Base-by-base conservation (phyloP, 441 rosid genomes). In the Populus hybrid region DNA sequence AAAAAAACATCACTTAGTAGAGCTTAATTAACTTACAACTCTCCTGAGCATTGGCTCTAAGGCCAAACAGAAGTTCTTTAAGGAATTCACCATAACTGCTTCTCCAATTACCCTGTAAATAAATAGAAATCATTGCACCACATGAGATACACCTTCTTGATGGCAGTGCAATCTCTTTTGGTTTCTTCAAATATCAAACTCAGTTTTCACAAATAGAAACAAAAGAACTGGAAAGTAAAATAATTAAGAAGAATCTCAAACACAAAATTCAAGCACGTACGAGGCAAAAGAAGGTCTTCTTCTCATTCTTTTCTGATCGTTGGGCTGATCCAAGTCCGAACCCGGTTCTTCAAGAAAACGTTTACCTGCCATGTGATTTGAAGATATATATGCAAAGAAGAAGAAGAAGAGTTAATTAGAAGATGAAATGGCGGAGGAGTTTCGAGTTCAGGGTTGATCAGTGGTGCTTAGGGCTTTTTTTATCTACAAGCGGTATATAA, bases 1-100 rank as follows among this genome's bases (percentile, higher is more conserved):
- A 1, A 28, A 28, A 28, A 30, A 30, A 30, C 32, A 30, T 30
- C 3, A 38, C 46, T 38, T 2, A 38, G 46, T 10, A 38, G 46
- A 38, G 46, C 12, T 38, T 38, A 38, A 35, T 20, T 28, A 32
- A 67, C 89, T 50, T 87, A 91, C 97, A 89, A 91, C 97, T 83
- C 79, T 88, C 74, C 97, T 83, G 21, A 93, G 79, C 86, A 90
- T 12, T n/a, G 97, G 97, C 82, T 90, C 97, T 53, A 93, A 78
- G 79, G 89, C 89, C 32, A 78, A 20, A 66, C 85, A 83, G 16
- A 88, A 69, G 32, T 77, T 73, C 73, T 80, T 68, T 53, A 88
- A n/a, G 68, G 83, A 82, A 71, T 86, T 89, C 70, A 81, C 84
- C 85, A 80, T 68, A 10, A 86, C 46, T 18, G 84, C 86, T 84